Conservation (phyloP, 2,329 filamentous ascomycete species). For the Aspergillus quadricinctus region DNA sequence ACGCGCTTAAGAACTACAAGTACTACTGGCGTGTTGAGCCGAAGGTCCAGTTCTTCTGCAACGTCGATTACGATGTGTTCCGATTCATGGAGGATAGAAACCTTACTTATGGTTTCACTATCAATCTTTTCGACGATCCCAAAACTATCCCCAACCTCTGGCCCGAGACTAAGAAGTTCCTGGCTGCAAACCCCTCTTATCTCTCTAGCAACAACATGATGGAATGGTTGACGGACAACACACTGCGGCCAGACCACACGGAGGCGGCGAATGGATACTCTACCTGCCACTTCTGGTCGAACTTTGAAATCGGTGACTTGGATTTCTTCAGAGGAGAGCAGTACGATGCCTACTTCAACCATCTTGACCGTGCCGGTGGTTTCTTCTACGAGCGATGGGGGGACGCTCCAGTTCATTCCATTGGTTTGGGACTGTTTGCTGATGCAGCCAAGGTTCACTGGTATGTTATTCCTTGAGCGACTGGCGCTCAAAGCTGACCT, state of each 20-base stretch:
- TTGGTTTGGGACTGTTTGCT: constrained; percentile 87
- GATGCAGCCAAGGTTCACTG: constrained; percentile 89
- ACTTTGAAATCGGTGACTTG: constrained; percentile 95
- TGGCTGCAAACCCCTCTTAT: constrained; percentile 77
- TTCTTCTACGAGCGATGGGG: constrained; percentile 99
- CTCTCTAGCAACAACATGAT: constrained; percentile 80
- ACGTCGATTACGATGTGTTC: constrained; percentile 97
- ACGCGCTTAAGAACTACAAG: constrained; percentile 71
- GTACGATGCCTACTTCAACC: constrained; percentile 95
- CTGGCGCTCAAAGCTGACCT: neutral
- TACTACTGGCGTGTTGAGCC: constrained; percentile 99
- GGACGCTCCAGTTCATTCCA: constrained; percentile 93
- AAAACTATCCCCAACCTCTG: constrained; percentile 81
- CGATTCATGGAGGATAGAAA: constrained; percentile 97
- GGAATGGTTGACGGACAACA: constrained; percentile 77
- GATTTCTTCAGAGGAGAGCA: constrained; percentile 84
- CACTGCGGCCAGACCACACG: constrained; percentile 73
- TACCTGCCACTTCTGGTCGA: constrained; percentile 98
- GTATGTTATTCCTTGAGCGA: constrained; percentile 49
- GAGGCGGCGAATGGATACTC: constrained; percentile 84
- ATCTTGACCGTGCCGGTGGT: constrained; percentile 86
- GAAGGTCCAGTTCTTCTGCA: constrained; percentile 98
- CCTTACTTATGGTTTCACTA: constrained; percentile 98
- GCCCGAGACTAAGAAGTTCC: constrained; percentile 92
- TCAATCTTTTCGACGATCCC: constrained; percentile 91